A percentile compares a stretch with the other conserved stretches of the same genome.
phyloP scores from a whole-genome alignment of 208 protist species.

The Trichomonas tenax region DNA sequence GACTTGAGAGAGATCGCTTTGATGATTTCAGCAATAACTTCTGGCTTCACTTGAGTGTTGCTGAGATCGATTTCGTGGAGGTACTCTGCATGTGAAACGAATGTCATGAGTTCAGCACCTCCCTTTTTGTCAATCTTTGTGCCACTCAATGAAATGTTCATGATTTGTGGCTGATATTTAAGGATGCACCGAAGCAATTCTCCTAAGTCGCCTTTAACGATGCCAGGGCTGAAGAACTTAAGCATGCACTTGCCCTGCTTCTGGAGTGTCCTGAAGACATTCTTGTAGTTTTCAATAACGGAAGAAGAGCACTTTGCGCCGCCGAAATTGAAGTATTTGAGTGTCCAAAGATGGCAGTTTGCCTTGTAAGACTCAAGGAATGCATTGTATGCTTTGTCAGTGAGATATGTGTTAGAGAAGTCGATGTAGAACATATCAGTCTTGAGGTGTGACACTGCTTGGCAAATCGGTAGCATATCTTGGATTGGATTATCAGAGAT shows the following conservation, averaged over 20 bases:
- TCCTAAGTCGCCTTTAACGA: not conserved
- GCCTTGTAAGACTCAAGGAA: not conserved
- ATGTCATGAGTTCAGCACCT: not conserved
- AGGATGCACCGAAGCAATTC: not conserved
- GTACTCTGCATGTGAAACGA: not conserved
- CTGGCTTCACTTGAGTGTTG: not conserved
- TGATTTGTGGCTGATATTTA: not conserved
- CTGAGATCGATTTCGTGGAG: not conserved
- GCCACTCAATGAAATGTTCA: not conserved
- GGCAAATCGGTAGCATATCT: not conserved
- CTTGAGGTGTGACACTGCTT: not conserved
- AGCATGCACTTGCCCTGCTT: not conserved
- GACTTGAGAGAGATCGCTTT: not conserved
- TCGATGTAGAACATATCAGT: not conserved
- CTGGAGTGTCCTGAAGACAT: not conserved
- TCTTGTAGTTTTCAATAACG: not conserved
- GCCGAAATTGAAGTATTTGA: not conserved
- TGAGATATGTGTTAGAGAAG: not conserved
- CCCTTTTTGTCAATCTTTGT: not conserved
- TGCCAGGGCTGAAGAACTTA: not conserved
- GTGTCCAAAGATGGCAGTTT: not conserved
- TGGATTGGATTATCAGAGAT: not conserved
- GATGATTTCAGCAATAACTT: not conserved
- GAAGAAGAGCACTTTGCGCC: not conserved
- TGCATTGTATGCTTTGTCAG: not conserved